Evolutionary conservation across 2,329 filamentous ascomycete species (phyloP).

Genomic region (Xylariaceae sp.): DNA sequence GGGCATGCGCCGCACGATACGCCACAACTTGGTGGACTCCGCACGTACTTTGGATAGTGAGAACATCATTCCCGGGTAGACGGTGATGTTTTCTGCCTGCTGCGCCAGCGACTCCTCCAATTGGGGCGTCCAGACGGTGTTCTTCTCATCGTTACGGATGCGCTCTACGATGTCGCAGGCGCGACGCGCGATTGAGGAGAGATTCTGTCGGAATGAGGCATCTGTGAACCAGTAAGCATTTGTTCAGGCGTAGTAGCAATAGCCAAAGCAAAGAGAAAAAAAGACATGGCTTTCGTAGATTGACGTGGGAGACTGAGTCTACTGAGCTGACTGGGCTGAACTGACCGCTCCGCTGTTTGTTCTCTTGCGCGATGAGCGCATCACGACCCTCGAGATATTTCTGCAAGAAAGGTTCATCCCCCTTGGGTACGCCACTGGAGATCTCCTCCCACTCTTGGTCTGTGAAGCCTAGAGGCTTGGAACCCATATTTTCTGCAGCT

Average conservation of each 20-base stretch:
- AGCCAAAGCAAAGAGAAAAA: not conserved
- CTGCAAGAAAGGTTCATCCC: conserved; percentile 71
- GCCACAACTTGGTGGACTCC: conserved; percentile 80
- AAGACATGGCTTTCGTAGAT: not conserved
- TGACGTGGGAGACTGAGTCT: not conserved
- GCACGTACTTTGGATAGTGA: conserved; percentile 78
- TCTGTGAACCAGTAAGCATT: conserved; percentile 43
- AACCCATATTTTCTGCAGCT: conserved; percentile 12
- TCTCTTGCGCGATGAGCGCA: conserved; percentile 74
- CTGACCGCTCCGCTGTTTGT: conserved; percentile 74
- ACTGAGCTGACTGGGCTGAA: conserved; percentile 12
- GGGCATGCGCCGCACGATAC: conserved; percentile 79
- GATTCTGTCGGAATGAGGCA: conserved; percentile 63
- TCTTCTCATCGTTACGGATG: conserved; percentile 73
- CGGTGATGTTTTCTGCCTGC: conserved; percentile 53
- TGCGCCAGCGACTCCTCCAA: conserved; percentile 67
- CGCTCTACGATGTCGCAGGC: conserved; percentile 76
- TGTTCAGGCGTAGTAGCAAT: not conserved
- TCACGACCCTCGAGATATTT: conserved; percentile 75
- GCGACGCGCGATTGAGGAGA: conserved; percentile 73
- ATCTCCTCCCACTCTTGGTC: conserved; percentile 59
- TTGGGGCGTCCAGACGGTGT: conserved; percentile 69
- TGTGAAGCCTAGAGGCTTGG: conserved; percentile 29
- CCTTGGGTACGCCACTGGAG: conserved; percentile 50
- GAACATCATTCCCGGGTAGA: conserved; percentile 94